These are phyloP conservation scores for Isochrysis galbana DNA, from an alignment of 78 protist species.

Conservation along the genomic window DNA sequence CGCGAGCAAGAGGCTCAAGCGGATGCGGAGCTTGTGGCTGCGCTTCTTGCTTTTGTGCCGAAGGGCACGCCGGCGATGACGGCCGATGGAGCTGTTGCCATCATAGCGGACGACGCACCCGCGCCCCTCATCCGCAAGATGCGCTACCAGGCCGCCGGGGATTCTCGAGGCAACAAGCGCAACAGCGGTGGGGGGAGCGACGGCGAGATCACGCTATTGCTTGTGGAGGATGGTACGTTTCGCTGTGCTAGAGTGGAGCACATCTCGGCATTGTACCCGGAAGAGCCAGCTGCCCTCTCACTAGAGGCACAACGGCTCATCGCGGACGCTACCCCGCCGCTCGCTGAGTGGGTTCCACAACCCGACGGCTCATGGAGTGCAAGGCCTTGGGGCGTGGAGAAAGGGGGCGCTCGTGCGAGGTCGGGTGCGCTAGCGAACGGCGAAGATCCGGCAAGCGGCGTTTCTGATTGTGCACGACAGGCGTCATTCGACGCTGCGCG, in stretches of 20 bases:
- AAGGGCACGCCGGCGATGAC: background rate
- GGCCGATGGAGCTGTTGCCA: background rate
- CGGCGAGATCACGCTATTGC: background rate
- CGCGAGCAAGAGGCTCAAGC: background rate
- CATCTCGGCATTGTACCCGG: background rate
- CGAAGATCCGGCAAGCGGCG: too few relatives aligned
- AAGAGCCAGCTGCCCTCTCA: too few relatives aligned
- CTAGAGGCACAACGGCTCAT: too few relatives aligned
- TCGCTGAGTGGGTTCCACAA: too few relatives aligned
- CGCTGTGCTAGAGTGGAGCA: background rate
- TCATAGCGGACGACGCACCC: background rate
- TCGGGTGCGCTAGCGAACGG: too few relatives aligned
- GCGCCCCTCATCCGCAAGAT: background rate
- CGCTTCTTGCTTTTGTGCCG: background rate
- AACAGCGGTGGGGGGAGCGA: background rate
- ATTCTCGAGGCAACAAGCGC: background rate
- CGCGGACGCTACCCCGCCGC: too few relatives aligned
- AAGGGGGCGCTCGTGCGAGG: too few relatives aligned
- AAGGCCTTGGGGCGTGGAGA: too few relatives aligned
- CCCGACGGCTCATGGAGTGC: too few relatives aligned
- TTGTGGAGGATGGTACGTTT: background rate
- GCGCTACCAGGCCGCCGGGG: background rate
- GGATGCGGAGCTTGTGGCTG: background rate
- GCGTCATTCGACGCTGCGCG: too few relatives aligned
- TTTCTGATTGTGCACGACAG: too few relatives aligned